Base-by-base conservation (phyloP, 208 protist species). In the Wallacemonas collosoma region DNA sequence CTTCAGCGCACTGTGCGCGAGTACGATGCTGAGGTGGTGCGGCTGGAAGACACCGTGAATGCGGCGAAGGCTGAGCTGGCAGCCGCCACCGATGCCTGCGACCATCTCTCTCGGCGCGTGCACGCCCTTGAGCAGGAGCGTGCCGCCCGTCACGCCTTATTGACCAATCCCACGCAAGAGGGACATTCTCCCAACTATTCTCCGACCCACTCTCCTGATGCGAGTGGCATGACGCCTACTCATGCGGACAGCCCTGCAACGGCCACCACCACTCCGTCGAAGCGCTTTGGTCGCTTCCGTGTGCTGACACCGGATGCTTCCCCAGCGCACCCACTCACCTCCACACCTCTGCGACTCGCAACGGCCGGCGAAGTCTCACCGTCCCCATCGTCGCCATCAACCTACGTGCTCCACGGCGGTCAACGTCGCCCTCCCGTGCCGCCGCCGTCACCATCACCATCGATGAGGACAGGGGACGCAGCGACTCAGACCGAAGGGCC, bases 1-100 rank as follows among this genome's bases (percentile, higher is more conserved):
- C 17, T 69, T 5, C 64, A 69, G 47, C 45, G 26, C 3, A 58
- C 64, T n/a, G 50, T 69, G 11, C 51, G 50, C n/a, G 64, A 55
- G 50, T 58, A 58, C 50, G 64, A 69, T 12, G 54, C 38, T 35
- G 68, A 73, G 7, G 36, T 80, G 2, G 48, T 58, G 47, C 68
- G 69, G 14, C 69, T 81, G 17, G 76, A 74, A 7, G 72, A 76
- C 17, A 71, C 62, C 44, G 73, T 79, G 15, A 36, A 64, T 2
- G 40, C 40, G 14, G 50, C 68, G 7, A 55, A 48, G 14, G 67
- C 58, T 2, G 35, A 63, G 47, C 61, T 73, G 38, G 54, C 68
- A 56, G 35, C 72, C 51, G 48, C 41, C 39, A 17, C 66, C 54
- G 43, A 60, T 45, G 39, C 57, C 56, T 14, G 26, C 7, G 12